phyloP scores from a whole-genome alignment of 768 basidiomycete species.

The Suillus bovinus region DNA sequence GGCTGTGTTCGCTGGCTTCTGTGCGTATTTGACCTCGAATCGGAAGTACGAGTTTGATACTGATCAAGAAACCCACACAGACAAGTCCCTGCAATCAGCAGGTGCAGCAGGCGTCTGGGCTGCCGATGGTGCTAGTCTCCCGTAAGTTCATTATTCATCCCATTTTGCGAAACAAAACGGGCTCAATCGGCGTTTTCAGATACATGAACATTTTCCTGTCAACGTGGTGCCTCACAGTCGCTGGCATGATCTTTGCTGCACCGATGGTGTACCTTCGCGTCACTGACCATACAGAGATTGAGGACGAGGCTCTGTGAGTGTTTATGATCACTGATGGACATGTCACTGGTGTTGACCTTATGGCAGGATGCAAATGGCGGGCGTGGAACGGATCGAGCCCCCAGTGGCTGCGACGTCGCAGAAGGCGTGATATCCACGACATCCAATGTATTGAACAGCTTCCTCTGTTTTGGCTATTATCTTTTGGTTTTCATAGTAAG shows the following conservation, averaged over 20 bases:
- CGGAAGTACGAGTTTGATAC: slow-evolving; percentile 1
- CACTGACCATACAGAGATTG: slow-evolving; percentile 51
- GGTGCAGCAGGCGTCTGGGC: slow-evolving; percentile 75
- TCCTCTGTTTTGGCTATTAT: background rate
- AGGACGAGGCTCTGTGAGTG: slow-evolving; percentile 54
- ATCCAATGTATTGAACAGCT: background rate
- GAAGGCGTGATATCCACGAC: background rate
- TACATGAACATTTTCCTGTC: slow-evolving; percentile 77
- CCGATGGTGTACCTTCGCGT: slow-evolving; percentile 78
- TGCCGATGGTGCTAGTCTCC: slow-evolving; percentile 59
- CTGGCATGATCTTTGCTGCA: slow-evolving; percentile 63
- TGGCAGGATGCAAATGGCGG: slow-evolving; percentile 7
- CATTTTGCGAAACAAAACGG: background rate
- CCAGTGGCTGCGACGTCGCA: background rate
- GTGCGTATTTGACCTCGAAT: slow-evolving; percentile 43
- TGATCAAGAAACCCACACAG: slow-evolving; percentile 29
- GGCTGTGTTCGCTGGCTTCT: slow-evolving; percentile 81
- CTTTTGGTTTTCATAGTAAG: background rate
- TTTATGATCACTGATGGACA: background rate
- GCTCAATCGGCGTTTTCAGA: slow-evolving; percentile 19
- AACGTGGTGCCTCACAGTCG: slow-evolving; percentile 68
- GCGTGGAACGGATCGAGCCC: slow-evolving; percentile 10
- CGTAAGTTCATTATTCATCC: slow-evolving; percentile 47
- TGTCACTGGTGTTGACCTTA: background rate
- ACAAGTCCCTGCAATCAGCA: slow-evolving; percentile 76